A percentile compares a stretch with the other conserved stretches of the same genome.
These are phyloP conservation scores for Trametes sanguinea DNA, from an alignment of 768 basidiomycete genomes.

Conservation along the genomic window DNA sequence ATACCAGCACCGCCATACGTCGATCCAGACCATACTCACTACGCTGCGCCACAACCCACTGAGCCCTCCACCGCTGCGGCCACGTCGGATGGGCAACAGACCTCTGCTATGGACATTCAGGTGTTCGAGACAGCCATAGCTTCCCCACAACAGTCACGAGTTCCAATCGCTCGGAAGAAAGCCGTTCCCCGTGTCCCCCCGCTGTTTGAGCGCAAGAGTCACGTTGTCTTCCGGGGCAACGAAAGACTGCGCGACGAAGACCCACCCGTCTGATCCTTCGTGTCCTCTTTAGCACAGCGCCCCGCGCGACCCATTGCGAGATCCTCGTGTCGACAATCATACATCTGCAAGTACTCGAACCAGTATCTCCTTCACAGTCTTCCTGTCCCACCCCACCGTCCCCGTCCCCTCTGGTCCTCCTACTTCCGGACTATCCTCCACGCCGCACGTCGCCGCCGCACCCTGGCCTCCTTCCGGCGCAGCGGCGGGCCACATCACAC, in stretches of 20 bases:
- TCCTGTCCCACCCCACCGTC: constrained; percentile 39
- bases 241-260: constrained; percentile 36
- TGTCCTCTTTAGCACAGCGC: too few relatives aligned
- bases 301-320: too few relatives aligned
- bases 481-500: constrained; percentile 60
- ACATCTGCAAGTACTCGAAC: constrained; percentile 59
- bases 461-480: constrained; percentile 13
- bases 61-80: too few relatives aligned
- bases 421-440: constrained; percentile 1
- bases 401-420: neutral
- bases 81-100: too few relatives aligned
- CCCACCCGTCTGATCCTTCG: neutral
- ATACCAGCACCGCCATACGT: constrained; percentile 66
- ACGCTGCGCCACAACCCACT: too few relatives aligned
- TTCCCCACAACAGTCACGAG: neutral
- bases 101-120: neutral
- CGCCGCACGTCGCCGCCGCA: constrained; percentile 13
- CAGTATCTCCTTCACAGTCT: constrained; percentile 67
- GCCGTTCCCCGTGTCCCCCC: constrained; percentile 48
- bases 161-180: constrained; percentile 21
- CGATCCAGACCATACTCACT: constrained; percentile 5
- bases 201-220: constrained; percentile 63
- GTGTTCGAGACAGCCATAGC: neutral
- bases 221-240: constrained; percentile 68
- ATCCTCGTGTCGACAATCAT: constrained; percentile 20